A percentile compares a stretch with the other conserved stretches of the same genome.
Evolutionary conservation across 352 stramenopile species (phyloP).

Genomic region (Phytophthora crassamura): DNA sequence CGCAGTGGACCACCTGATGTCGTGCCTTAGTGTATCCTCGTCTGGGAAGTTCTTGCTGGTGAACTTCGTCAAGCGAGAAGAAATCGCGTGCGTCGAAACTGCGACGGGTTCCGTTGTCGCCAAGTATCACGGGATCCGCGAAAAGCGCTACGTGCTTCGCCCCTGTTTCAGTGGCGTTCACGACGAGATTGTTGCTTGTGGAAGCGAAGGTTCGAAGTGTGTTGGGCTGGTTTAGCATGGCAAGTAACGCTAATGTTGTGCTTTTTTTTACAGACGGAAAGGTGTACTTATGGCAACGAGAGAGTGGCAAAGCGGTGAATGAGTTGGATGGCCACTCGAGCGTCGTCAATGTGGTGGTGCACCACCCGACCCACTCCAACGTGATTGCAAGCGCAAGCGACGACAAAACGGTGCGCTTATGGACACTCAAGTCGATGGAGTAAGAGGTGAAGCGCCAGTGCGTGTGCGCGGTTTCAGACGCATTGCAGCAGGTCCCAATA

Average conservation of each 20-base stretch:
- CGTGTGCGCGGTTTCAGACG: constrained; percentile 7
- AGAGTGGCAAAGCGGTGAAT: constrained; percentile 49
- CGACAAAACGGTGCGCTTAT: constrained; percentile 72
- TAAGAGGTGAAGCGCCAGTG: constrained; percentile 15
- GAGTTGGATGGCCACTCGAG: constrained; percentile 63
- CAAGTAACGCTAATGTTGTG: neutral
- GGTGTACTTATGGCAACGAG: constrained; percentile 66
- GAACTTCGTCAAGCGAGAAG: constrained; percentile 68
- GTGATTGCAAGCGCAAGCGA: constrained; percentile 77
- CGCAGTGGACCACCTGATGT: constrained; percentile 59
- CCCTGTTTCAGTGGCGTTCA: constrained; percentile 65
- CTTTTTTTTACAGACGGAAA: constrained; percentile 52
- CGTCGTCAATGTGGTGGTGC: constrained; percentile 72
- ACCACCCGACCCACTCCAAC: constrained; percentile 55
- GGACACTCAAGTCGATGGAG: constrained; percentile 38
- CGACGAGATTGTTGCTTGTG: constrained; percentile 62
- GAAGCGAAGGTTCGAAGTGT: constrained; percentile 68
- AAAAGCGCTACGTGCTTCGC: constrained; percentile 69
- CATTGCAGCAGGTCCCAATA: constrained; percentile 1
- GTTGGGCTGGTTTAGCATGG: neutral
- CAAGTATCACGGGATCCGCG: constrained; percentile 60
- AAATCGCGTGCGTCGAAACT: constrained; percentile 64
- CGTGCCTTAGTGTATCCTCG: constrained; percentile 56
- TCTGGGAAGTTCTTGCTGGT: constrained; percentile 60
- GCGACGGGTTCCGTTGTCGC: constrained; percentile 47